Evolutionary conservation across 768 basidiomycete species (phyloP), one percentile per base, ranked within the genome.

Genomic region (Suillus paluster): DNA sequence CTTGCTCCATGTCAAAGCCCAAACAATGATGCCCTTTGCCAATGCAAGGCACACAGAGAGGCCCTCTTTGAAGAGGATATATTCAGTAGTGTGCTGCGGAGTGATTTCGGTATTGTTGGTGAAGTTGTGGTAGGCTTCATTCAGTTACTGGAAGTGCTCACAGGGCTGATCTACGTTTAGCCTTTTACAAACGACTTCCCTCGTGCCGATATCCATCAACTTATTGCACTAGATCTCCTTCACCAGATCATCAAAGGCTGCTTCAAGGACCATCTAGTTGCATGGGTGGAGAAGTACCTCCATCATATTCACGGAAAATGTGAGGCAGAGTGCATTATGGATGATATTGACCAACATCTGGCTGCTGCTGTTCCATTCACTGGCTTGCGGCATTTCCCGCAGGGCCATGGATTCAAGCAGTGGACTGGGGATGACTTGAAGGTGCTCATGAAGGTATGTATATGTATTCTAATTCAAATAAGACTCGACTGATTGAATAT

Each of bases 211-310:
- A 68, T 84, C 36, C 80, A 77, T 64, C 0, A n/a, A 0, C 71
- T 59, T 23, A 12, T 83, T 23, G 78, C 77, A 0, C 75, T 77
- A 12, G 71, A 82, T 68, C 38, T 82, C 17, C 75, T 84, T 14
- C 64, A 66, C 30, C 64, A 63, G n/a, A 27, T 65, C 19, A 58
- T 55, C n/a, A 65, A 65, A 25, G 62, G 64, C 1, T 38, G 25
- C 8, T 67, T 67, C 33, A 67, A 64, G 39, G 64, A 65, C 19
- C 64, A 65, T 57, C 50, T 65, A 9, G 62, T 65, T 11, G 33
- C 57, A 10, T 65, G 64, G 64, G 50, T 62, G 3, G 57, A 57
- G 25, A 17, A 59, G 17, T 62, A 64, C 19, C 5, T 64, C 21
- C 39, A 59, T 23, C 23, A n/a, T 14, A 25, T 10, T 4, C 45